Evolutionary conservation across 2,329 filamentous ascomycete genomes (phyloP).

Genomic region (Xylaria sp.): DNA sequence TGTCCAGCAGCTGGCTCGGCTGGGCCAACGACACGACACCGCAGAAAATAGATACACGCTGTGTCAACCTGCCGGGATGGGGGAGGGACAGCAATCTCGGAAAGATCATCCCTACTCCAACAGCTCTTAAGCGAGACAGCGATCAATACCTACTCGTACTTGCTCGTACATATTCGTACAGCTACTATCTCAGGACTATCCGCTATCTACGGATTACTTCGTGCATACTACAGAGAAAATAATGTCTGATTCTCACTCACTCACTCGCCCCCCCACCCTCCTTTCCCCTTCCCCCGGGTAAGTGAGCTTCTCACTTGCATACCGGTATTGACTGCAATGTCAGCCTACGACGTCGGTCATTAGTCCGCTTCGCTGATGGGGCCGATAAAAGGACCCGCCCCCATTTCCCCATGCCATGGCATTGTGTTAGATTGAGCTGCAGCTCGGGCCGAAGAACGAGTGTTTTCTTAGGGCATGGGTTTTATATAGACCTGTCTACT

Average conservation of each 20-base stretch:
- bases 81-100: constrained; percentile 10
- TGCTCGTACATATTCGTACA: no score
- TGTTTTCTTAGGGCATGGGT: not conserved
- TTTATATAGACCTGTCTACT: not conserved
- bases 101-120: constrained; percentile 12
- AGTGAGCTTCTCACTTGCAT: not conserved
- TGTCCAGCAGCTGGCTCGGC: not conserved
- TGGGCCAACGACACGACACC: constrained; percentile 5
- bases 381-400: not conserved
- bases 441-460: not conserved
- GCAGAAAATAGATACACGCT: not conserved
- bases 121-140: constrained; percentile 7
- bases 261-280: not conserved
- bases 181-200: not conserved
- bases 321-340: not conserved
- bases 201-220: not conserved
- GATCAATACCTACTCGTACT: not conserved
- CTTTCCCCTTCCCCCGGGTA: not conserved
- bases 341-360: not conserved
- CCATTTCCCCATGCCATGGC: not conserved
- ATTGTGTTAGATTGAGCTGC: not conserved
- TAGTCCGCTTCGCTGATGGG: not conserved
- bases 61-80: not conserved
- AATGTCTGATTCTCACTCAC: not conserved
- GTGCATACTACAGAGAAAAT: not conserved